Base-by-base conservation (phyloP, 306 rosid genomes). In the Cercis canadensis region DNA sequence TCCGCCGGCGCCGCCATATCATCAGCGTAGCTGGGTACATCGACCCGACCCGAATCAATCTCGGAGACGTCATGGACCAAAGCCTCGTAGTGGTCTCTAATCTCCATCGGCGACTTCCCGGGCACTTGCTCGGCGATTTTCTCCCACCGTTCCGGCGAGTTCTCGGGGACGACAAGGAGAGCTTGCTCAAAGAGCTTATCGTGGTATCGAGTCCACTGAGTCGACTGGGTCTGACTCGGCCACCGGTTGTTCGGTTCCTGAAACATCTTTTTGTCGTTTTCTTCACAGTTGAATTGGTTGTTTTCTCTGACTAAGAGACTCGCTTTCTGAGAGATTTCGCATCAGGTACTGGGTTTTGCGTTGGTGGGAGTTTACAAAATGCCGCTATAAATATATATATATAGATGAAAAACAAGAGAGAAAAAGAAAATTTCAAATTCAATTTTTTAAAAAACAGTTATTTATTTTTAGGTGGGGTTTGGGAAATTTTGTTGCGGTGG, bases 141-240 rank as follows among this genome's bases (percentile, higher is more conserved):
- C 37, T 80, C 86, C 96, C 96, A 95, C 4, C 98, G 86, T 65
- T 92, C 80, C 0, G 89, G 88, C 19, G 14, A 6, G 18, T 81
- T 79, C 34, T 88, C 96, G 1, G 96, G 79, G 39, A 90, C 72
- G 14, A 65, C 5, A 21, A 87, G 78, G 5, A 95, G 78, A 17
- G 97, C 97, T 19, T 77, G 70, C 89, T 95, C 99, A 60, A 95
- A 86, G 6, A 87, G 74, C 88, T 86, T 89, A 70, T 95, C 97
- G 16, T 89, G 87, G 4, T 51, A 32, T 2, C 92, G 86, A 74
- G 85, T 87, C 98, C 98, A 94, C 81, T 68, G 80, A 34, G 52
- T 57, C 54, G 45, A 29, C 69, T 59, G 82, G 65, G 67, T 15
- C 49, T 70, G 49, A 64, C 24, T 59, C 64, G 83, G 21, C 85